Evolutionary conservation across 768 basidiomycete genomes (phyloP).

Genomic region (Tricholoma flavovirens): DNA sequence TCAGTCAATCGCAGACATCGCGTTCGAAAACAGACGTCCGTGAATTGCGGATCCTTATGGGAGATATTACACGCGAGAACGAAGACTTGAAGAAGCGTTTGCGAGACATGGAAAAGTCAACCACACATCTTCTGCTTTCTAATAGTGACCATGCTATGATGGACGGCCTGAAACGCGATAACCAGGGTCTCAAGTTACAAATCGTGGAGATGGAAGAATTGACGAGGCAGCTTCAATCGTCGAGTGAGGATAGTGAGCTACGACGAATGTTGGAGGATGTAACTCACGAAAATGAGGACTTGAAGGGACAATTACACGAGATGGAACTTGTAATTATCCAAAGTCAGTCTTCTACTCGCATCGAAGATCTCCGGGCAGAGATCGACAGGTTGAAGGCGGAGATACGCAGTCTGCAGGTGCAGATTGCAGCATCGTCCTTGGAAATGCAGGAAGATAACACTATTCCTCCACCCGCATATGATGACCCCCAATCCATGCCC

Average conservation of each 20-base stretch:
- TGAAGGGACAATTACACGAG: conserved; percentile 28
- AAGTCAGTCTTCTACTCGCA: conserved; percentile 3
- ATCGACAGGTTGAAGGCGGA: conserved; percentile 10
- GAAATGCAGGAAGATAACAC: conserved; percentile 6
- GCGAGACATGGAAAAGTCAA: conserved; percentile 30
- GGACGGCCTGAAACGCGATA: conserved; percentile 30
- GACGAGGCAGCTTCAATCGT: conserved; percentile 24
- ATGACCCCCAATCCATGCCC: conserved; percentile 5
- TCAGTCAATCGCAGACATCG: conserved; percentile 20
- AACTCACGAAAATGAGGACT: conserved; percentile 29
- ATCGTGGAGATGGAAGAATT: conserved; percentile 29
- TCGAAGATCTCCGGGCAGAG: conserved; percentile 7
- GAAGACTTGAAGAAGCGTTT: conserved; percentile 29
- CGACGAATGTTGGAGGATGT: conserved; percentile 21
- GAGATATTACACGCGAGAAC: conserved; percentile 36
- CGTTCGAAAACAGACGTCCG: conserved; percentile 21
- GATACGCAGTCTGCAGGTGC: conserved; percentile 8
- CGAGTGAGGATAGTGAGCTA: conserved; percentile 21
- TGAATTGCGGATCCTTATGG: conserved; percentile 31
- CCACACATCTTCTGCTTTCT: conserved; percentile 30
- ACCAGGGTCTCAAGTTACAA: conserved; percentile 24
- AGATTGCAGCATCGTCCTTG: conserved; percentile 4
- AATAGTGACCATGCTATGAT: conserved; percentile 22
- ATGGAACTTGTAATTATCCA: conserved; percentile 8
- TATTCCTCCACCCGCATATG: conserved; percentile 15